Percentiles rank a stretch among this genome's conserved stretches.
phyloP scores from a whole-genome alignment of 2,329 filamentous ascomycete species.

The Exserohilum rostratum region DNA sequence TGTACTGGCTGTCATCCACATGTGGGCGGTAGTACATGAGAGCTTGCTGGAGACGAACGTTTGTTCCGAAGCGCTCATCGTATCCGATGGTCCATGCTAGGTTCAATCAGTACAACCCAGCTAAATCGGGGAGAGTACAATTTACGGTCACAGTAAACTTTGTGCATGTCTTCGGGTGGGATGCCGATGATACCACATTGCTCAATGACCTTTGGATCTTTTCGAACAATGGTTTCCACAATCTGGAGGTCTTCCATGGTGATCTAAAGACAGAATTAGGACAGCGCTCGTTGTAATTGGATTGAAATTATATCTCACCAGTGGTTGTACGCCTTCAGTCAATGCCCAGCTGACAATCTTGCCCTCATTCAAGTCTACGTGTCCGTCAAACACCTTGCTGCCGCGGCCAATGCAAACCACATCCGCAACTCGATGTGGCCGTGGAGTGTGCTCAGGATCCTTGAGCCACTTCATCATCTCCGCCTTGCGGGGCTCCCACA shows the following conservation, averaged over 20 bases:
- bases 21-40: slow-evolving; percentile 94
- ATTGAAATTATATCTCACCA: slow-evolving; percentile 58
- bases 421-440: slow-evolving; percentile 77
- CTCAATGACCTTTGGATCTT: slow-evolving; percentile 85
- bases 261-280: slow-evolving; percentile 60
- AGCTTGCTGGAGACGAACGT: slow-evolving; percentile 83
- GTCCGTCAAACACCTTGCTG: slow-evolving; percentile 81
- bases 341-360: slow-evolving; percentile 77
- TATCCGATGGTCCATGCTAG: slow-evolving; percentile 91
- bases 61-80: slow-evolving; percentile 84
- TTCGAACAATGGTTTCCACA: slow-evolving; percentile 77
- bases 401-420: slow-evolving; percentile 80
- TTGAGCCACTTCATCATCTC: slow-evolving; percentile 82
- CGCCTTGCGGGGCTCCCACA: slow-evolving; percentile 84
- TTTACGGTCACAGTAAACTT: slow-evolving; percentile 88
- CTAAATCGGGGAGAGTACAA: slow-evolving; percentile 20
- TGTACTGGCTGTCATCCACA: slow-evolving; percentile 86
- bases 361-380: slow-evolving; percentile 72
- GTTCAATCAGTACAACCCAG: slow-evolving; percentile 16
- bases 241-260: slow-evolving; percentile 87
- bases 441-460: slow-evolving; percentile 63
- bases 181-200: slow-evolving; percentile 86
- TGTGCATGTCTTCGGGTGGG: slow-evolving; percentile 83
- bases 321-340: slow-evolving; percentile 77
- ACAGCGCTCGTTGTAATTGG: too few relatives aligned